Conservation (phyloP, 768 basidiomycete species). For the Cyclocybe aegerita region DNA sequence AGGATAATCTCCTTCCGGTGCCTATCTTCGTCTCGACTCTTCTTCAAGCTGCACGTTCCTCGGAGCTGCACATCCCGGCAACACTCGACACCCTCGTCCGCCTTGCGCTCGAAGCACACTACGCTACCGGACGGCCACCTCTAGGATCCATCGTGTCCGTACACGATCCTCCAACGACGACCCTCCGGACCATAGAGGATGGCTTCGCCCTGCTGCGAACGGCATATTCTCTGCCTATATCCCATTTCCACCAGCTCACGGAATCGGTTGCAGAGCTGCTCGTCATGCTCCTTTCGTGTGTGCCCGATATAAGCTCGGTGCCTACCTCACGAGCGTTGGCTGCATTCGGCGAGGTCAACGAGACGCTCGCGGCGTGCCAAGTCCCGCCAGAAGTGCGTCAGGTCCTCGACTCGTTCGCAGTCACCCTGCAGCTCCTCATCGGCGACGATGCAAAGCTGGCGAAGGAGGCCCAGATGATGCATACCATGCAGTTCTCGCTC, state of each 20-base stretch:
- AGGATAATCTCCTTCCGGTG: slow-evolving; percentile 54
- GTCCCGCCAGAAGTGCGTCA: slow-evolving; percentile 53
- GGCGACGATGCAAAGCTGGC: slow-evolving; percentile 71
- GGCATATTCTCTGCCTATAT: slow-evolving; percentile 52
- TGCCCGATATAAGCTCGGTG: slow-evolving; percentile 61
- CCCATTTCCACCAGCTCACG: slow-evolving; percentile 57
- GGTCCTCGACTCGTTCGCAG: slow-evolving; percentile 56
- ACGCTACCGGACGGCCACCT: slow-evolving; percentile 52
- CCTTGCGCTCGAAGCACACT: slow-evolving; percentile 62
- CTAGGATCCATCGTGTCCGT: slow-evolving; percentile 56
- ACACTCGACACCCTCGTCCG: slow-evolving; percentile 73
- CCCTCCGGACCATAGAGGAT: slow-evolving; percentile 59
- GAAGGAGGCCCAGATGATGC: slow-evolving; percentile 73
- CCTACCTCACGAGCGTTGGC: slow-evolving; percentile 59
- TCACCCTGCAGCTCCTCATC: slow-evolving; percentile 59
- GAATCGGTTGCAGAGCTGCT: slow-evolving; percentile 65
- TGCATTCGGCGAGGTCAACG: slow-evolving; percentile 47
- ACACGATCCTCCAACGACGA: slow-evolving; percentile 44
- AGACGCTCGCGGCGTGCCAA: slow-evolving; percentile 51
- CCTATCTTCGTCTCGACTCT: slow-evolving; percentile 64
- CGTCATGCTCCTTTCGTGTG: slow-evolving; percentile 57
- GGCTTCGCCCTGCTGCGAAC: slow-evolving; percentile 58
- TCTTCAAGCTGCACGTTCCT: slow-evolving; percentile 63
- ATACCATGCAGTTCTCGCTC: slow-evolving; percentile 55
- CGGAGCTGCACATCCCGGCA: slow-evolving; percentile 59